Percentiles rank a stretch among this genome's conserved stretches.
These are phyloP conservation scores for Rhypophila decipiens DNA, from an alignment of 495 filamentous ascomycete species.

Conservation along the genomic window DNA sequence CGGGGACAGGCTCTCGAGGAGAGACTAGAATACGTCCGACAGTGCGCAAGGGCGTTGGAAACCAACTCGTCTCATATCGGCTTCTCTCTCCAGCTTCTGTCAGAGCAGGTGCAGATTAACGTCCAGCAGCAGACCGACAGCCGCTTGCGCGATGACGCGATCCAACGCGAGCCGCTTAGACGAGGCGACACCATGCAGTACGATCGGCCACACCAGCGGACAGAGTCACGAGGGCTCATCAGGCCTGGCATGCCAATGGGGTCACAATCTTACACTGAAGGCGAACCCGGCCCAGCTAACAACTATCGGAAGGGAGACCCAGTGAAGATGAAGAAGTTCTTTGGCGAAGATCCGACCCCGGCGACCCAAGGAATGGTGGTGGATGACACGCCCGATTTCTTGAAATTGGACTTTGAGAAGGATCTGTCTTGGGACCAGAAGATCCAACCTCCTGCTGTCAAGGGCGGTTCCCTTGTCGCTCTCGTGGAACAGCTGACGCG, in stretches of 20 bases:
- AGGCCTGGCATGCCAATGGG: slow-evolving; percentile 38
- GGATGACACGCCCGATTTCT: slow-evolving; percentile 75
- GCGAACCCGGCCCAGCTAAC: slow-evolving; percentile 46
- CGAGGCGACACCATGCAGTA: slow-evolving; percentile 41
- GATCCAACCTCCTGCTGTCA: slow-evolving; percentile 60
- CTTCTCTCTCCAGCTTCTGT: slow-evolving; percentile 80
- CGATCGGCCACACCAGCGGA: slow-evolving; percentile 40
- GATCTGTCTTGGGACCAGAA: slow-evolving; percentile 89
- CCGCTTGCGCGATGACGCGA: slow-evolving; percentile 32
- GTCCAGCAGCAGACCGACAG: slow-evolving; percentile 35
- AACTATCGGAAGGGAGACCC: slow-evolving; percentile 61
- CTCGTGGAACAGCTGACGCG: slow-evolving; percentile 95
- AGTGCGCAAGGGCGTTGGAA: slow-evolving; percentile 72
- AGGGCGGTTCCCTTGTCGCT: slow-evolving; percentile 81
- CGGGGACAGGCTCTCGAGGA: slow-evolving; percentile 91
- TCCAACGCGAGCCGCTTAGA: slow-evolving; percentile 32
- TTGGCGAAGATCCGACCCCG: slow-evolving; percentile 73
- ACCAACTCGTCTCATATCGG: slow-evolving; percentile 79
- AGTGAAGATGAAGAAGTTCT: slow-evolving; percentile 81
- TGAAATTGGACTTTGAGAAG: slow-evolving; percentile 82
- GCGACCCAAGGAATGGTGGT: slow-evolving; percentile 38
- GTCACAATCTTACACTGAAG: slow-evolving; percentile 62
- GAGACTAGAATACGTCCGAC: slow-evolving; percentile 68
- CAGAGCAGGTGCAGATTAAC: slow-evolving; percentile 60
- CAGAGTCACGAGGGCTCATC: slow-evolving; percentile 35